Evolutionary conservation across 257 asterid genomes (phyloP).

Genomic region (Nicotiana otophora): DNA sequence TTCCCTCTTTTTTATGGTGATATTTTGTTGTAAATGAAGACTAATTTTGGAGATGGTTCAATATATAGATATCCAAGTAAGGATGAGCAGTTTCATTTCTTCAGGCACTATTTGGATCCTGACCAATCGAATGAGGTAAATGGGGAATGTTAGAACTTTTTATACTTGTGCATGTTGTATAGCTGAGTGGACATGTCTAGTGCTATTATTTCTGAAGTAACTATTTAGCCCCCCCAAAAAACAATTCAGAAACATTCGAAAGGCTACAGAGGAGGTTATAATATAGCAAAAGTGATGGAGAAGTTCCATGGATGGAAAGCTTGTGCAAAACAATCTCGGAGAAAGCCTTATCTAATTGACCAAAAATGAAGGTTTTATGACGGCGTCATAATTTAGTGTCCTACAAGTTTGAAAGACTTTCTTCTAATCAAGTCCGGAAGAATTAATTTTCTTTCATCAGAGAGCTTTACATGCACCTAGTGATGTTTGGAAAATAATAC

Average conservation of each 20-base stretch:
- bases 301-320: not conserved
- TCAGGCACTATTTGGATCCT: conserved; percentile 74
- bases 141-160: not conserved
- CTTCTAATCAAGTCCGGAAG: not conserved
- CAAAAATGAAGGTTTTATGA: not conserved
- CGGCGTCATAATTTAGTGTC: not conserved
- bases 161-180: not conserved
- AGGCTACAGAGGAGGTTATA: not conserved
- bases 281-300: not conserved
- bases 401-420: not conserved
- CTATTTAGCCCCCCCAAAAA: not conserved
- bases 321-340: not conserved
- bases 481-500: not conserved
- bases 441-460: not conserved
- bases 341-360: not conserved
- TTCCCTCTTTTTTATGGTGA: conserved; percentile 8
- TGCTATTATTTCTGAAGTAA: not conserved
- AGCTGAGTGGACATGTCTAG: not conserved
- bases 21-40: not conserved
- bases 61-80: conserved; percentile 68
- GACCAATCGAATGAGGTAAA: conserved; percentile 61
- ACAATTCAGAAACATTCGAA: not conserved
- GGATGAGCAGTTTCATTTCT: conserved; percentile 68
- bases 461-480: not conserved
- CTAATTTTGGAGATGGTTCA: conserved; percentile 1